Conservation (phyloP, 495 filamentous ascomycete species). For the Hypoxylon trugodes region DNA sequence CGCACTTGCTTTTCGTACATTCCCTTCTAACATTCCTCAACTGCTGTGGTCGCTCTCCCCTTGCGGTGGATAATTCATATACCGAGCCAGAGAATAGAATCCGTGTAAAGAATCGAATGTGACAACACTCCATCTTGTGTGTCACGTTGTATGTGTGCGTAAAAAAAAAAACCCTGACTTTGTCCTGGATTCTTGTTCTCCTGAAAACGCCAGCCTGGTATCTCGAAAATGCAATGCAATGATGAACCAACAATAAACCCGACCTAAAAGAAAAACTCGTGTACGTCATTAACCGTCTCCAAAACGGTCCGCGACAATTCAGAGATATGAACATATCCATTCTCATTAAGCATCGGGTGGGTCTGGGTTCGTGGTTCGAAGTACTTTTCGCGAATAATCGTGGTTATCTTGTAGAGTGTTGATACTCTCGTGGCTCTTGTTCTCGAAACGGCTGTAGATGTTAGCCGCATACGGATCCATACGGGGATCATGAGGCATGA, state of each 20-base stretch:
- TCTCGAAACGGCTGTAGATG: slow-evolving; percentile 56
- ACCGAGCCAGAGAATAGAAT: slow-evolving; percentile 25
- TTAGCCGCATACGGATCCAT: slow-evolving; percentile 60
- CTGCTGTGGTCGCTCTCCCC: slow-evolving; percentile 17
- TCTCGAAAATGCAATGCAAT: slow-evolving; percentile 52
- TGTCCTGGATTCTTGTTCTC: slow-evolving; percentile 42
- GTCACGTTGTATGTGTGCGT: slow-evolving; percentile 36
- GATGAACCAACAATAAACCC: slow-evolving; percentile 37
- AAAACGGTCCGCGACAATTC: slow-evolving; percentile 12
- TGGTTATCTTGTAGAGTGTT: slow-evolving; percentile 64
- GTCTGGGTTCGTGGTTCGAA: slow-evolving; percentile 64
- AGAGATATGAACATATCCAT: not conserved
- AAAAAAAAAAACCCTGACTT: slow-evolving; percentile 25
- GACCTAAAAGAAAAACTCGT: slow-evolving; percentile 37
- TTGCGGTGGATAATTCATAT: slow-evolving; percentile 31
- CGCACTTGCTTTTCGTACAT: slow-evolving; percentile 31
- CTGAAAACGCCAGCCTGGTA: slow-evolving; percentile 53
- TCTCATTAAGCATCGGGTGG: slow-evolving; percentile 44
- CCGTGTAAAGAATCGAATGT: slow-evolving; percentile 32
- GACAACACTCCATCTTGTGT: slow-evolving; percentile 22
- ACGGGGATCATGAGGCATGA: slow-evolving; percentile 64
- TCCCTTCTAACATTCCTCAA: slow-evolving; percentile 21
- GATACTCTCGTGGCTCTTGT: slow-evolving; percentile 62
- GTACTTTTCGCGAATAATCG: slow-evolving; percentile 63
- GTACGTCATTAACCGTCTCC: slow-evolving; percentile 38